Conservation (phyloP, 2,329 filamentous ascomycete species). For the Aspergillus tanneri region DNA sequence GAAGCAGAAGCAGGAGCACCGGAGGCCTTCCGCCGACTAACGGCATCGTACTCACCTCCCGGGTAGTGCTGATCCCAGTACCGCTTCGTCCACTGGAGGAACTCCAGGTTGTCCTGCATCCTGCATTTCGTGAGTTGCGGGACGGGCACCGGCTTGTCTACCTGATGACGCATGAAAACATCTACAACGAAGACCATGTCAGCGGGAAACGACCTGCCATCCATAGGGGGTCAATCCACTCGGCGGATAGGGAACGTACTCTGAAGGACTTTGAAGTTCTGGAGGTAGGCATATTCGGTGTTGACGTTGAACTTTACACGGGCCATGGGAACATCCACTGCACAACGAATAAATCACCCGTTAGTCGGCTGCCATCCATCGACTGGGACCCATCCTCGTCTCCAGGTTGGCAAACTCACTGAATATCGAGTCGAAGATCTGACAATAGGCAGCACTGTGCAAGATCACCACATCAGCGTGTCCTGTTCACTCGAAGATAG, state of each 20-base stretch:
- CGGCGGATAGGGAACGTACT: slow-evolving; percentile 59
- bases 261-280: slow-evolving; percentile 97
- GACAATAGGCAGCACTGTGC: slow-evolving; percentile 83
- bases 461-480: slow-evolving; percentile 12
- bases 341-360: not conserved
- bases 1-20: slow-evolving; percentile 56
- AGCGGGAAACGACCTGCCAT: not conserved
- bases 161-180: slow-evolving; percentile 76
- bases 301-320: slow-evolving; percentile 98
- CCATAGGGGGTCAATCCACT: not conserved
- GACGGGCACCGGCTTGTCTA: slow-evolving; percentile 89
- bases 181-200: slow-evolving; percentile 47
- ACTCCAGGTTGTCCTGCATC: slow-evolving; percentile 99
- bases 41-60: slow-evolving; percentile 92
- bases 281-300: slow-evolving; percentile 93
- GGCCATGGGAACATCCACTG: slow-evolving; percentile 86
- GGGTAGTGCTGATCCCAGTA: slow-evolving; percentile 99
- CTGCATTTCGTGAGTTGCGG: slow-evolving; percentile 92
- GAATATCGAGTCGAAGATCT: slow-evolving; percentile 98
- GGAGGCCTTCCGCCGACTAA: slow-evolving; percentile 77
- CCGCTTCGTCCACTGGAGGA: slow-evolving; percentile 92
- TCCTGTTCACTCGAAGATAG: slow-evolving; percentile 1
- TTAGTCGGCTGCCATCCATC: not conserved
- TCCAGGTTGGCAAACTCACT: slow-evolving; percentile 47
- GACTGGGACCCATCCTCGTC: not conserved